Conservation (phyloP, 345 rosid genomes). For the Gossypium raimondii region DNA sequence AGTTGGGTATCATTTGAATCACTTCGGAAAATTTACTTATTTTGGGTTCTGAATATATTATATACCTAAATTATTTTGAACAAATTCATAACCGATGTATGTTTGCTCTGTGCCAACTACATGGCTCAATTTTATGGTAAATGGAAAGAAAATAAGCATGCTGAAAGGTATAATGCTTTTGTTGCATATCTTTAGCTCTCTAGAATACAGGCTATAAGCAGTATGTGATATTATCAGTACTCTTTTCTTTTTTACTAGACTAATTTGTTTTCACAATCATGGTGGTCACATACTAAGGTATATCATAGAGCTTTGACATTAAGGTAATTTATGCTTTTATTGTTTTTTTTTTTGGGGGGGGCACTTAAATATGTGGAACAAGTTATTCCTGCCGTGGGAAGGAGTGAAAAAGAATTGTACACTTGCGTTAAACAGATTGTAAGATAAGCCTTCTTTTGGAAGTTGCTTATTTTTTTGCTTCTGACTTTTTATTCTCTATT, state of each 20-base stretch:
- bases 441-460: background rate
- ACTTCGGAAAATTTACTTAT: background rate
- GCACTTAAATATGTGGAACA: background rate
- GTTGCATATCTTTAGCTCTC: background rate
- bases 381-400: background rate
- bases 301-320: background rate
- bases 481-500: background rate
- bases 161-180: background rate
- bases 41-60: background rate
- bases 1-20: background rate
- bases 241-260: background rate
- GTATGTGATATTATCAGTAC: background rate
- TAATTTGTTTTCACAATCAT: background rate
- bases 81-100: background rate
- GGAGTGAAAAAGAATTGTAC: background rate
- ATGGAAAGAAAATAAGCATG: background rate
- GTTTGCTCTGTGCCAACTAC: background rate
- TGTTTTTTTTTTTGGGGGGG: background rate
- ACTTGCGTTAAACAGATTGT: conserved; percentile 1
- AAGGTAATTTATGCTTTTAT: too few species aligned
- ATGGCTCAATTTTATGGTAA: background rate
- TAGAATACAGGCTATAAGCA: background rate
- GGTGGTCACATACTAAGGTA: background rate
- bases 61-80: background rate
- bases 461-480: background rate